Base-by-base conservation (phyloP, 208 protist species). In the Trypanosoma platydactyli region DNA sequence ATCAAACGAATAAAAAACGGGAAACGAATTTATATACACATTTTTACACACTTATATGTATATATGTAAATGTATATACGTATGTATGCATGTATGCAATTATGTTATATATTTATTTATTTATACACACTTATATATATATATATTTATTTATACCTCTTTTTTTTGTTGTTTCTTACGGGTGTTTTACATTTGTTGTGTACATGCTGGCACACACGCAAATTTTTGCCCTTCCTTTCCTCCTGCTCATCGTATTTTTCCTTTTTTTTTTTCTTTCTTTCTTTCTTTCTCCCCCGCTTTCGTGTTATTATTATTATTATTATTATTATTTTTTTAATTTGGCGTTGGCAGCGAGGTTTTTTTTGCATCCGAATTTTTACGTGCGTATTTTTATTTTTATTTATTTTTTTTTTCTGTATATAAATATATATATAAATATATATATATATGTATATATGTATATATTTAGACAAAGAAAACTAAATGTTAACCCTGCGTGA, bases 81-180 rank as follows among this genome's bases (percentile, higher is more conserved):
- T 62, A 62, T 62, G 29, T 50, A 50, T 62, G 35, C 49, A 62
- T 62, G 35, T 62, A 50, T 62, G 35, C 49, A 50, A 50, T 42
- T 33, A 11, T 45, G 40, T 12, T 59, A 40, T 59, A 12, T 46
- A 40, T 40, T 35, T 46, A 40, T 59, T 56, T 35, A 56, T 56
- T 56, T 56, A 59, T 45, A 59, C 33, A 54, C 25, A 30, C 29
- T 30, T 54, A 54, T 54, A 24, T 52, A 52, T 52, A 54, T 54
- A 54, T 54, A 54, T 54, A 54, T 54, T 30, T 54, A 35, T 54
- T 30, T 54, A 54, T 54, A 6, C 5, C 4, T 29, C 13, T 11
- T 54, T 54, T 54, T 11, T 16, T 11, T 54, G 3, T 33, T 35
- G 5, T 29, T 33, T 29, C 11, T n/a, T 24, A 52, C 20, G 6